phyloP scores from a whole-genome alignment of 495 filamentous ascomycete species.

The Penicillium malachiteum region DNA sequence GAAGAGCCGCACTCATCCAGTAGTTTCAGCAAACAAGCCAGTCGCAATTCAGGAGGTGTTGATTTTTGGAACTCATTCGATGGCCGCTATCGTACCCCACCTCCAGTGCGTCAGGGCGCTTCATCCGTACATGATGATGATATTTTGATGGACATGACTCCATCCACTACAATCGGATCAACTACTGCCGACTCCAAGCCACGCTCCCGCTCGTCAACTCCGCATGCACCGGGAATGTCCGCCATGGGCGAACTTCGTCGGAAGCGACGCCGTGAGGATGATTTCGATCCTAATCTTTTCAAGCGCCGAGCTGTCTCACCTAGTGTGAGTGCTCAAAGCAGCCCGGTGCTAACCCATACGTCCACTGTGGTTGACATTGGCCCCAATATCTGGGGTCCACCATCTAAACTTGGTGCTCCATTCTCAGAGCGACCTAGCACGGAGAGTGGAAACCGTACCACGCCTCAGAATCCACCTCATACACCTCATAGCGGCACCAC shows the following conservation, averaged over 20 bases:
- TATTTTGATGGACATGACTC: conserved; percentile 71
- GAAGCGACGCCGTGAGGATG: conserved; percentile 86
- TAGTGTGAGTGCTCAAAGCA: conserved; percentile 86
- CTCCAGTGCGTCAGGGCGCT: conserved; percentile 52
- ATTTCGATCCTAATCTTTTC: conserved; percentile 84
- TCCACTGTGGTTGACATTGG: conserved; percentile 66
- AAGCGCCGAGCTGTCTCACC: conserved; percentile 94
- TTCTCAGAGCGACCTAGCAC: conserved; percentile 51
- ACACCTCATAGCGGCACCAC: conserved; percentile 41
- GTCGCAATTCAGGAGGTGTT: conserved; percentile 66
- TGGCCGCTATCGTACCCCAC: conserved; percentile 61
- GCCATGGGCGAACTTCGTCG: conserved; percentile 67
- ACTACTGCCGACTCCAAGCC: conserved; percentile 29
- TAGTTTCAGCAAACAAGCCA: conserved; percentile 70
- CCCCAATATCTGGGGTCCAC: conserved; percentile 65
- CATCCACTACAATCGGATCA: conserved; percentile 47
- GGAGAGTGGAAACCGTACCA: conserved; percentile 39
- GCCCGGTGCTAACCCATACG: conserved; percentile 77
- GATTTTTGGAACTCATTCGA: conserved; percentile 82
- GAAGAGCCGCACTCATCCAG: conserved; percentile 60
- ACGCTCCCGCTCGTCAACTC: conserved; percentile 51
- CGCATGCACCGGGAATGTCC: conserved; percentile 41
- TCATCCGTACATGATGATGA: conserved; percentile 71
- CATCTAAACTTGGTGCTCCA: conserved; percentile 56
- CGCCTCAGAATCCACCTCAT: conserved; percentile 18